phyloP scores from a whole-genome alignment of 2,329 filamentous ascomycete genomes.

The Epichloe gansuensis region DNA sequence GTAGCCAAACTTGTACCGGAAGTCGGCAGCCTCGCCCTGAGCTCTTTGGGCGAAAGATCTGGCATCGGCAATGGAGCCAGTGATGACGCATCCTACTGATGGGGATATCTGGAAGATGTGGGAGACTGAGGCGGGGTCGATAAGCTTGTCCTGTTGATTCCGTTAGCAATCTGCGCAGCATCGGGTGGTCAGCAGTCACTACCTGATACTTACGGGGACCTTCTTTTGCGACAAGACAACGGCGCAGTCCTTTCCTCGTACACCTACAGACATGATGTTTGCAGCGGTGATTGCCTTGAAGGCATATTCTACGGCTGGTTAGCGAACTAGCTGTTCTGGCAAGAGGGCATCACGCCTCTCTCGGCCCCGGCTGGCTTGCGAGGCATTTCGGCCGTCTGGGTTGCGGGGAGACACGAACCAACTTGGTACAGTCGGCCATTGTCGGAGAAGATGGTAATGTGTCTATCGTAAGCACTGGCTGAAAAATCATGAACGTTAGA shows the following conservation, averaged over 20 bases:
- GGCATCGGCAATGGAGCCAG: slow-evolving; percentile 94
- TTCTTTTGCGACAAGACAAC: slow-evolving; percentile 99
- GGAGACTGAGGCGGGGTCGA: slow-evolving; percentile 91
- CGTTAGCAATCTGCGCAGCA: not conserved
- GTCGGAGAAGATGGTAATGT: slow-evolving; percentile 99
- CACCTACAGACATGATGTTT: slow-evolving; percentile 95
- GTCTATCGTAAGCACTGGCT: slow-evolving; percentile 82
- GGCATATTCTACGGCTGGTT: slow-evolving; percentile 69
- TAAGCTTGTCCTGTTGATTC: slow-evolving; percentile 76
- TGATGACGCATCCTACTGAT: slow-evolving; percentile 96
- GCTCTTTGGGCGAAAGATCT: slow-evolving; percentile 86
- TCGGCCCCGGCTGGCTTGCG: not conserved
- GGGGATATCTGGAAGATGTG: slow-evolving; percentile 96
- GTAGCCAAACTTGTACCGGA: slow-evolving; percentile 97
- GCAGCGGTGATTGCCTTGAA: slow-evolving; percentile 99
- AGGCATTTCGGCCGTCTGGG: not conserved
- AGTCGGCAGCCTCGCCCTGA: slow-evolving; percentile 91
- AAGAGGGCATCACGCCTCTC: not conserved
- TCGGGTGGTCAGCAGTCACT: not conserved
- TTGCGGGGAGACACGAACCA: slow-evolving; percentile 49
- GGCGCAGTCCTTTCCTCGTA: slow-evolving; percentile 92
- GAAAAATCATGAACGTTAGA: slow-evolving; percentile 15
- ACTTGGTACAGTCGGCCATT: slow-evolving; percentile 99
- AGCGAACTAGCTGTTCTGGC: not conserved
- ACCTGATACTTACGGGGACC: slow-evolving; percentile 62